Percentiles rank a stretch among this genome's conserved stretches.
Conservation (phyloP, 352 stramenopile species). For the Pythium insidiosum region DNA sequence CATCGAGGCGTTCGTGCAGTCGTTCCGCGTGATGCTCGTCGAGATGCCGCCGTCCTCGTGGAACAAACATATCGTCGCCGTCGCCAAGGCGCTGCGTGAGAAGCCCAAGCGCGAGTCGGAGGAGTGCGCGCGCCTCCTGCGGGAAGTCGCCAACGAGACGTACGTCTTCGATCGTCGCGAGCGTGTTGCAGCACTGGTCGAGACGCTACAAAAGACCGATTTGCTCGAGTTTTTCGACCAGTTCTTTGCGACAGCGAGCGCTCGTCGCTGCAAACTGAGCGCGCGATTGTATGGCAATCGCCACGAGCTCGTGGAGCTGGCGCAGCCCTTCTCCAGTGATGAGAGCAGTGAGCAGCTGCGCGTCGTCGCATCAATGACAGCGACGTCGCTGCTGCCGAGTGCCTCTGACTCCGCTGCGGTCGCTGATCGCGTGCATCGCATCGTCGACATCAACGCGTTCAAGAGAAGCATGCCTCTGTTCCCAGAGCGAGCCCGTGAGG, state of each 20-base stretch:
- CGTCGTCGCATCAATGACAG: background rate
- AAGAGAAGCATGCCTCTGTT: constrained; percentile 65
- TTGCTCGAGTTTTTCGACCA: constrained; percentile 57
- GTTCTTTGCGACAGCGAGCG: constrained; percentile 25
- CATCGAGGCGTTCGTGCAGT: constrained; percentile 60
- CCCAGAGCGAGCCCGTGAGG: constrained; percentile 28
- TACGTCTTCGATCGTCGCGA: constrained; percentile 62
- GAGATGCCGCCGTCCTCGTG: constrained; percentile 24
- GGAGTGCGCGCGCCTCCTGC: constrained; percentile 53
- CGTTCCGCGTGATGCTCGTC: constrained; percentile 30
- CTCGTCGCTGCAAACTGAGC: constrained; percentile 41
- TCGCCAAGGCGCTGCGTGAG: constrained; percentile 48
- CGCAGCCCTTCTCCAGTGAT: background rate
- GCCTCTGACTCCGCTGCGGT: background rate
- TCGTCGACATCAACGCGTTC: constrained; percentile 43
- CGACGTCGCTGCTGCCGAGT: background rate
- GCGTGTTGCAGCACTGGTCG: constrained; percentile 40
- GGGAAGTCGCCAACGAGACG: constrained; percentile 51
- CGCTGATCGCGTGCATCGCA: constrained; percentile 15
- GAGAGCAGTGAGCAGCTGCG: background rate
- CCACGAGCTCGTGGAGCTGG: constrained; percentile 32
- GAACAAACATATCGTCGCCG: constrained; percentile 51
- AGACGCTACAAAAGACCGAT: constrained; percentile 31
- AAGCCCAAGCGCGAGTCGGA: constrained; percentile 68
- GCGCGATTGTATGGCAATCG: constrained; percentile 40